Percentiles rank a stretch among this genome's conserved stretches.
phyloP scores from a whole-genome alignment of 257 asterid species.

The Mitragyna speciosa region DNA sequence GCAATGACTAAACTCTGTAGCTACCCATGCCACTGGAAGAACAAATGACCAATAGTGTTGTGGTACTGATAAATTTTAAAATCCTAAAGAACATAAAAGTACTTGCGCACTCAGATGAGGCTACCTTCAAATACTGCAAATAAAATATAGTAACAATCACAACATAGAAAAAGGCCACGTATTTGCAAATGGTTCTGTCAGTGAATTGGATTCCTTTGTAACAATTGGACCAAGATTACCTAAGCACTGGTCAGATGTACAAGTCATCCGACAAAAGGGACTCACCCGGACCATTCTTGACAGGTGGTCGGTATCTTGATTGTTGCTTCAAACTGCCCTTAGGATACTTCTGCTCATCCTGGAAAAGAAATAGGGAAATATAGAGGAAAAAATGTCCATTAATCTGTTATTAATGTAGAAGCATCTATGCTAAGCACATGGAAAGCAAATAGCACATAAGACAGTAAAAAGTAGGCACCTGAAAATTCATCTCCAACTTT shows the following conservation, averaged over 20 bases:
- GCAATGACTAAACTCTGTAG: neutral
- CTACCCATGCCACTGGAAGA: neutral
- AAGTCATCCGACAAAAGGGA: neutral
- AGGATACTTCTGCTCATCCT: slow-evolving; percentile 50
- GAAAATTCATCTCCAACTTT: slow-evolving; percentile 74
- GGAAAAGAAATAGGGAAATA: slow-evolving; percentile 4
- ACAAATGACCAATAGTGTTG: neutral
- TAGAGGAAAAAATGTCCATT: neutral
- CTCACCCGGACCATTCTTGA: slow-evolving; percentile 56
- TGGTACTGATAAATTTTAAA: neutral
- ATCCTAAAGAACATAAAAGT: neutral
- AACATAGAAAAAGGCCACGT: neutral
- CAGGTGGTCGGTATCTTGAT: slow-evolving; percentile 75
- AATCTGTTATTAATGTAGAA: neutral
- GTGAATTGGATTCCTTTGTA: neutral
- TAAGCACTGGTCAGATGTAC: neutral
- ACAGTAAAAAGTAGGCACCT: slow-evolving; percentile 31
- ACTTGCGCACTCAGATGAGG: neutral
- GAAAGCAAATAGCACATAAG: neutral
- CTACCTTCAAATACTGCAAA: neutral
- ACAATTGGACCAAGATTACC: neutral
- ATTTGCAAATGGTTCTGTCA: neutral
- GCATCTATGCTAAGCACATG: neutral
- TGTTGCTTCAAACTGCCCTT: slow-evolving; percentile 54
- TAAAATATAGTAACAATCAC: neutral